These are phyloP conservation scores for Trichomonascus vanleenenianus DNA, from an alignment of 805 yeast species.

Conservation along the genomic window DNA sequence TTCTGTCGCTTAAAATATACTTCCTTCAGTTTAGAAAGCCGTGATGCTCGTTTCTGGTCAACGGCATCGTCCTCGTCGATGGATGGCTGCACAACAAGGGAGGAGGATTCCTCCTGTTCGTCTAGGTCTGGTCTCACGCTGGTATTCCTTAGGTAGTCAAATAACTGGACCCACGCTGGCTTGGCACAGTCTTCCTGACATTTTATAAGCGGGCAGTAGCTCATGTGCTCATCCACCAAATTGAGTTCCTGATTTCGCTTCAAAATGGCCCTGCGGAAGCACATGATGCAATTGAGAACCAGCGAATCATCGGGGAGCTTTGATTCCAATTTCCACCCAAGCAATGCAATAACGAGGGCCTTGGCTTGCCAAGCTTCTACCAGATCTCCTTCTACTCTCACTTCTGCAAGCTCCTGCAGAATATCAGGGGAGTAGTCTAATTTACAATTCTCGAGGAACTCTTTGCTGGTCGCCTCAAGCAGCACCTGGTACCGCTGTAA, in stretches of 20 bases:
- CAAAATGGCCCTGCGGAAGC: constrained; percentile 2
- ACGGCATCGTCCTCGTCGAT: neutral
- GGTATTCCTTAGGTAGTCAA: neutral
- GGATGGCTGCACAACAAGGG: neutral
- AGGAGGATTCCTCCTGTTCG: neutral
- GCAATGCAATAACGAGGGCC: neutral
- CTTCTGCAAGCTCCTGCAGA: neutral
- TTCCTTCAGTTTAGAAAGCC: neutral
- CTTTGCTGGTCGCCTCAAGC: neutral
- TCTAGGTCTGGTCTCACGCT: neutral
- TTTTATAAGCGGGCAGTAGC: constrained; percentile 1
- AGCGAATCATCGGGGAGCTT: neutral
- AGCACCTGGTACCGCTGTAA: neutral
- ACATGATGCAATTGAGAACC: constrained; percentile 1
- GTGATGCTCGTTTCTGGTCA: neutral
- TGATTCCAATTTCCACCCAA: constrained; percentile 3
- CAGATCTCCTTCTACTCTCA: neutral
- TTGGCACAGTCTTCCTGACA: neutral
- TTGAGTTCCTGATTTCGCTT: neutral
- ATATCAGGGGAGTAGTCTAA: neutral
- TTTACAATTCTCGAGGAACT: neutral
- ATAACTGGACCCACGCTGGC: neutral
- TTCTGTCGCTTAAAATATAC: neutral
- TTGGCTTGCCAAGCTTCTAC: neutral
- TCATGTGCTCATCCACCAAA: constrained; percentile 3